A percentile compares a stretch with the other conserved stretches of the same genome.
These are phyloP conservation scores for Rhizophora apiculata DNA, from an alignment of 345 rosid genomes.

Conservation along the genomic window DNA sequence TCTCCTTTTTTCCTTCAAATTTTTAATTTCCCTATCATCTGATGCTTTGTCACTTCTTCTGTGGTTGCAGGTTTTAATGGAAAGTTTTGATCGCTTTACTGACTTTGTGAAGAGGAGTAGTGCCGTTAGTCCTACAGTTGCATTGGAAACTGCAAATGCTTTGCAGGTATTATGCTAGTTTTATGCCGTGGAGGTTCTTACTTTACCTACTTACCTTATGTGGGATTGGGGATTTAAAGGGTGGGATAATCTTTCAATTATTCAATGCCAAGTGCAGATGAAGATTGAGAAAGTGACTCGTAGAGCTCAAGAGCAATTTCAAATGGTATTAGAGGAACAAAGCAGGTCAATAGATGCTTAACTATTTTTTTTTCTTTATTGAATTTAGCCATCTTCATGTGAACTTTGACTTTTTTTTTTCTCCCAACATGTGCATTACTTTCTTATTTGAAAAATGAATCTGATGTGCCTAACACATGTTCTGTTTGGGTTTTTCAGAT, in stretches of 20 bases:
- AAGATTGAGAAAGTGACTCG: constrained; percentile 96
- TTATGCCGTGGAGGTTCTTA: not conserved
- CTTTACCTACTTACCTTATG: not conserved
- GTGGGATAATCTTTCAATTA: not conserved
- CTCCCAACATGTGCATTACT: not conserved
- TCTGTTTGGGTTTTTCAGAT: constrained; percentile 49
- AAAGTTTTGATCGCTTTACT: constrained; percentile 81
- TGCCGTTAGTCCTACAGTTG: constrained; percentile 92
- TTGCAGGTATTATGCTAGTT: constrained; percentile 65
- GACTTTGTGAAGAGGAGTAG: constrained; percentile 93
- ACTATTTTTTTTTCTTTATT: constrained; percentile 2
- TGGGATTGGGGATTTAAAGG: too few relatives aligned
- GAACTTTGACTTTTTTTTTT: not conserved
- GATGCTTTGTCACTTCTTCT: constrained; percentile 15
- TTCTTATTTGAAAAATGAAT: not conserved
- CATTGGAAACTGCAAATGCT: constrained; percentile 92
- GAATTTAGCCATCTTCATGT: constrained; percentile 13
- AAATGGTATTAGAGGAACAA: constrained; percentile 86
- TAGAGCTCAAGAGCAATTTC: constrained; percentile 94
- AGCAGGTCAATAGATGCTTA: constrained; percentile 55
- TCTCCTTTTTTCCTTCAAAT: not conserved
- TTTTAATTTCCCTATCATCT: constrained; percentile 2
- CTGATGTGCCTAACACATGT: constrained; percentile 2
- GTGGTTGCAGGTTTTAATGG: constrained; percentile 71
- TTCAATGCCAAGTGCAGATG: constrained; percentile 44